Base-by-base conservation (phyloP, 2,329 filamentous ascomycete species). In the Aspergillus fischeri region DNA sequence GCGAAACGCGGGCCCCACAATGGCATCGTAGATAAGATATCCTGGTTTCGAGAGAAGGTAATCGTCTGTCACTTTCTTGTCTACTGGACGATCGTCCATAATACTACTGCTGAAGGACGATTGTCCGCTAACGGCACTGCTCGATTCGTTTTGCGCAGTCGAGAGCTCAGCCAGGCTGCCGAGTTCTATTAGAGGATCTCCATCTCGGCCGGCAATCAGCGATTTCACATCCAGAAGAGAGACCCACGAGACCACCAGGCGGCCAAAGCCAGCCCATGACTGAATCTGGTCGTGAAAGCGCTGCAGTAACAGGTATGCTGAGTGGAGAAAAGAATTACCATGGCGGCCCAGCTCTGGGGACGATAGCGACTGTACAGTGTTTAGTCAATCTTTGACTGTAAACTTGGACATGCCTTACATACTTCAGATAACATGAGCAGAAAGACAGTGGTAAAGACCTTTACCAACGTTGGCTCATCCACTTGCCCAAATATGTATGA, bases 401-500 rank as follows among this genome's bases (percentile, higher is more conserved):
- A 14, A 25, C 47, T 48, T 8, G 8, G 38, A 28, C 21, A 21
- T 8, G n/a, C 17, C 32, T 7, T 52, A 58, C 63, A 35, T 61
- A 73, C 71, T 65, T 73, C 71, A n/a, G 70, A 67, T 52, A 73
- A 45, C 69, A 73, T 73, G 21, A 73, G 61, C 35, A 73, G 62
- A 42, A 73, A 68, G 9, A 73, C 63, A 9, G 69, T 56, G 4
- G 65, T 62, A 56, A 71, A 70, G 1, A 70, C 45, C 44, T 63
- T 65, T 55, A 65, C 62, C 52, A 73, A 53, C 2, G 54, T 64
- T 8, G 60, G 35, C 21, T 70, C 65, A 24, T 54, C 42, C 44
- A 72, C 61, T 11, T 70, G 66, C 3, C 65, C 67, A 8, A 66
- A 57, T 3, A 72, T 52, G 54, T 58, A 68, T 4, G 64, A 55